Evolutionary conservation across 1,139 yeast genomes (phyloP).

Genomic region (Debaryomyces singareniensis): DNA sequence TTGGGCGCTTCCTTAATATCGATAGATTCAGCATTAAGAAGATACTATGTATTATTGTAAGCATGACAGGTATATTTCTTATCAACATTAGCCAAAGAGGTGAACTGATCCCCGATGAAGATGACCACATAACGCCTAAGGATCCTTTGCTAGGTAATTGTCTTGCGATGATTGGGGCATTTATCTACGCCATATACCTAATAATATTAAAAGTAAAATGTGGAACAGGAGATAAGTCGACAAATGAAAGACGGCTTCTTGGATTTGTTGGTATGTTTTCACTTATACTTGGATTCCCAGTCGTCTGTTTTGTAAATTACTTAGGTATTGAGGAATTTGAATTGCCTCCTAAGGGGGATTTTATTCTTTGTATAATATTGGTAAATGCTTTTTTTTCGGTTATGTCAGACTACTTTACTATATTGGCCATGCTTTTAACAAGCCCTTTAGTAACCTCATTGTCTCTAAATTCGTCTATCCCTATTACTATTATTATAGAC

Average conservation of each 20-base stretch:
- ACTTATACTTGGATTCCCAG: constrained; percentile 31
- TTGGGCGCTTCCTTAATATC: constrained; percentile 33
- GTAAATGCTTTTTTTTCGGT: constrained; percentile 41
- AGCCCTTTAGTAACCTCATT: constrained; percentile 50
- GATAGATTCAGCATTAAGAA: constrained; percentile 41
- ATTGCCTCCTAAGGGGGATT: constrained; percentile 28
- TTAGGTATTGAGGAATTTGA: constrained; percentile 34
- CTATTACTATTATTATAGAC: constrained; percentile 45
- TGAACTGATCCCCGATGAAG: constrained; percentile 7
- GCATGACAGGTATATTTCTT: constrained; percentile 42
- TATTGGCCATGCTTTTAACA: constrained; percentile 46
- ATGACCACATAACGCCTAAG: constrained; percentile 25
- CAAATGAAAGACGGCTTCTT: constrained; percentile 43
- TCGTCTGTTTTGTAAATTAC: constrained; percentile 25
- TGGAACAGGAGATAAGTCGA: constrained; percentile 37
- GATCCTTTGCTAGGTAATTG: constrained; percentile 41
- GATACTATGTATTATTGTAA: constrained; percentile 35
- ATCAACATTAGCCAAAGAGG: constrained; percentile 34
- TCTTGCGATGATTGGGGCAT: constrained; percentile 41
- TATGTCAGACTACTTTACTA: constrained; percentile 43
- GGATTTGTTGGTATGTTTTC: constrained; percentile 43
- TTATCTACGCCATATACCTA: constrained; percentile 41
- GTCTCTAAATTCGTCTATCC: constrained; percentile 47
- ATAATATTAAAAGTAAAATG: constrained; percentile 36
- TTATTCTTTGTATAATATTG: constrained; percentile 27